Base-by-base conservation (phyloP, 495 filamentous ascomycete species). In the Aspergillus sclerotiicarbonarius region DNA sequence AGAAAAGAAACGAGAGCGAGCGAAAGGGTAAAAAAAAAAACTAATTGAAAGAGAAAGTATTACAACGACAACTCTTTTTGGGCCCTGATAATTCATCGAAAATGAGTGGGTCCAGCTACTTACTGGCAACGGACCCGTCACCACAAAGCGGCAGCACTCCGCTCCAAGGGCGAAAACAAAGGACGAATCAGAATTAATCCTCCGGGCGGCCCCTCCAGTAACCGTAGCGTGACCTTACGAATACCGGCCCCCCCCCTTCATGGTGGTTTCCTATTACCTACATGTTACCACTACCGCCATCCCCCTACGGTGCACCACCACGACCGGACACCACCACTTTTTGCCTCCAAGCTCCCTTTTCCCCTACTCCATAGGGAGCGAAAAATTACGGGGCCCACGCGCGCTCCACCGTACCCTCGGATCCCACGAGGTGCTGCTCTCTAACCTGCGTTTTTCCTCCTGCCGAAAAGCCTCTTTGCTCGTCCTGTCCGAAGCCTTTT, bases 301-400 rank as follows among this genome's bases (percentile, higher is more conserved):
- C n/a, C 37, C 37, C 37, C 37, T n/a, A 12, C 37, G 3, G 13
- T 12, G 10, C 13, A 41, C 37, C 13, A n/a, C 37, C 13, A 41
- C 37, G 37, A n/a, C 33, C 33, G 33, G 33, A 33, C 31, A 57
- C 53, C 44, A 16, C 9, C 46, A 21, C n/a, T 35, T 49, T 53
- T 43, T 50, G 48, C 30, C 29, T 60, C 51, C 33, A 39, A 39
- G 54, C 32, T 44, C 61, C 59, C 45, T 49, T 55, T 55, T 61
- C 37, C n/a, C 13, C 37, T 41, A 41, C 37, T 13, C 57, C 57
- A 53, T 61, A 66, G 60, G 64, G 58, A 63, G 55, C 65, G 61
- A 64, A 71, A 76, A 72, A 76, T 72, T 78, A 72, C 69, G 62
- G 62, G 66, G 68, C 75, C 74, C 63, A 74, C 71, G 67, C 61